Conservation (phyloP, 2,329 filamentous ascomycete genomes). For the Penicillium hesseltinei region DNA sequence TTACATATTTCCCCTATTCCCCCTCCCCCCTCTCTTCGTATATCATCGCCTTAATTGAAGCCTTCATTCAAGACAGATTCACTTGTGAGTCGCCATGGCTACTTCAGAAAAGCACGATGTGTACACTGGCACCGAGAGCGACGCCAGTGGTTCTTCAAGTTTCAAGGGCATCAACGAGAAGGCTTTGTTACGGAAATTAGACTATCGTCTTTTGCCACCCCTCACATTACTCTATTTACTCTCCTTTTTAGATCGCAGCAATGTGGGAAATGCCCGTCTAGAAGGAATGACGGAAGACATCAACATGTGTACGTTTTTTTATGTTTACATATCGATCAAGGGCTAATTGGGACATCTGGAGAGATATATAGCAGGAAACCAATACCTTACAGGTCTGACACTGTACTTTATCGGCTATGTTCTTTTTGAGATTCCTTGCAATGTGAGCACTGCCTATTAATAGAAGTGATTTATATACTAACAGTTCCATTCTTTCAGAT, state of each 20-base stretch:
- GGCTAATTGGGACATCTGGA: slow-evolving; percentile 11
- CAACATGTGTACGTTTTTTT: slow-evolving; percentile 35
- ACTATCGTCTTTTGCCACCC: slow-evolving; percentile 44
- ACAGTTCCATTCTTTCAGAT: slow-evolving; percentile 11
- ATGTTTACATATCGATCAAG: background rate
- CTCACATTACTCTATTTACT: slow-evolving; percentile 33
- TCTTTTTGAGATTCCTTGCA: slow-evolving; percentile 43
- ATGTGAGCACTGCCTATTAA: slow-evolving; percentile 18
- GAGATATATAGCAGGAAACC: slow-evolving; percentile 27
- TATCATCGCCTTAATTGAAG: background rate
- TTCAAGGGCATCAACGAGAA: slow-evolving; percentile 37
- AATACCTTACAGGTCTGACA: slow-evolving; percentile 42
- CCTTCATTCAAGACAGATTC: background rate
- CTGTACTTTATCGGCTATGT: slow-evolving; percentile 42
- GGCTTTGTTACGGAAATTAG: slow-evolving; percentile 45
- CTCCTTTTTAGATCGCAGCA: slow-evolving; percentile 3
- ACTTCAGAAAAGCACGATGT: slow-evolving; percentile 8
- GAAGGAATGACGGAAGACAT: slow-evolving; percentile 30
- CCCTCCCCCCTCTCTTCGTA: background rate
- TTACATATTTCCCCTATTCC: background rate
- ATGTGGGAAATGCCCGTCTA: slow-evolving; percentile 8
- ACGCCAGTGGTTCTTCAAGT: slow-evolving; percentile 8
- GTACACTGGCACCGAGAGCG: background rate
- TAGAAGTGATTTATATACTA: background rate
- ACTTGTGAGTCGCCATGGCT: background rate